Evolutionary conservation across 345 rosid genomes (phyloP).

Genomic region (Laguncularia racemosa): DNA sequence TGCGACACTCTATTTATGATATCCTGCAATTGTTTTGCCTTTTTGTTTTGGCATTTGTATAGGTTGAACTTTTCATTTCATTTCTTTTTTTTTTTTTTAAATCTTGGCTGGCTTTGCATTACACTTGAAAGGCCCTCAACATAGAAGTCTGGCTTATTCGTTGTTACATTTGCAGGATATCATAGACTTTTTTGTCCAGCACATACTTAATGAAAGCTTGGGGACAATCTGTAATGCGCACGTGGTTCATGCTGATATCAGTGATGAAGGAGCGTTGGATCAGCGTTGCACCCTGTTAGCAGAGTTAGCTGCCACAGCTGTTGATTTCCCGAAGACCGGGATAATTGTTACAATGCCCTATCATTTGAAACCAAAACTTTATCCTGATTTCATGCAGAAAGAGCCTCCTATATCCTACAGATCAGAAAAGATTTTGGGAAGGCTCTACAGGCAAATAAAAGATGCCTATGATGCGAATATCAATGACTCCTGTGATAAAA

Average conservation of each 20-base stretch:
- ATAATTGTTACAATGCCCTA: conserved; percentile 59
- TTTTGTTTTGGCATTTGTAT: no score
- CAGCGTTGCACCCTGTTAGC: conserved; percentile 63
- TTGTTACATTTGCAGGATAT: conserved; percentile 48
- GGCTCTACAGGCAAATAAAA: conserved; percentile 54
- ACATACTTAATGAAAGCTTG: conserved; percentile 64
- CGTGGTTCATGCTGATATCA: conserved; percentile 78
- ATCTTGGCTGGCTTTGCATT: background rate
- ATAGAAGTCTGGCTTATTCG: background rate
- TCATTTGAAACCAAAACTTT: conserved; percentile 55
- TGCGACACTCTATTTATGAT: no score
- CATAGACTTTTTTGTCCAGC: conserved; percentile 57
- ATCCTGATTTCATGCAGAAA: conserved; percentile 94
- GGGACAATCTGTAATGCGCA: conserved; percentile 79
- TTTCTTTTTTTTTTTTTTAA: background rate
- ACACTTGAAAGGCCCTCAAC: background rate
- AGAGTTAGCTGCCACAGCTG: conserved; percentile 82
- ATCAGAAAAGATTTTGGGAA: conserved; percentile 70
- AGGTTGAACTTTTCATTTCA: no score
- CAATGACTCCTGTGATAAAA: conserved; percentile 29
- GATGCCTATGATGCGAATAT: conserved; percentile 48
- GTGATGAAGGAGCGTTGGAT: conserved; percentile 64
- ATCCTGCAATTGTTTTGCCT: no score
- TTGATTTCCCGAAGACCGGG: conserved; percentile 93
- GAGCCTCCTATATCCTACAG: conserved; percentile 60